Percentiles rank a stretch among this genome's conserved stretches.
These are phyloP conservation scores for Nicotiana noctiflora DNA, from an alignment of 257 asterid species.

Conservation along the genomic window DNA sequence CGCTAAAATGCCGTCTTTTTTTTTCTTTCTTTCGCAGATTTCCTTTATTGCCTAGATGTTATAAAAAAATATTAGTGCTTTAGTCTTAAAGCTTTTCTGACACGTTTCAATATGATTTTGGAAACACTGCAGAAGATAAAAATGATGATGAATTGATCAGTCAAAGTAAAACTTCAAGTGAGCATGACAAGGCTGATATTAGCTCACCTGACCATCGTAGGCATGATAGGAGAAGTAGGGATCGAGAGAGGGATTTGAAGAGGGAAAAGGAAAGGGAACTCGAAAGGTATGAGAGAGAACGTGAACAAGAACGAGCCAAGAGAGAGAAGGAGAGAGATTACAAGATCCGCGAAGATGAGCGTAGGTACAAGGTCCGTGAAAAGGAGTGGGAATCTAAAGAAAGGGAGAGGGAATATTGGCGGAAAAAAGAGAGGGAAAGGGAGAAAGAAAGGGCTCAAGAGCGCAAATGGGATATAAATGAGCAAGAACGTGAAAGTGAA, in stretches of 20 bases:
- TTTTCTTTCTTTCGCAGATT: background rate
- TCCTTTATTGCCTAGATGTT: background rate
- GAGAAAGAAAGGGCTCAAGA: too few species aligned
- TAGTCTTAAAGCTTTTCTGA: slow-evolving; percentile 3
- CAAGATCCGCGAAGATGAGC: too few species aligned
- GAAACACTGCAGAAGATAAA: slow-evolving; percentile 57
- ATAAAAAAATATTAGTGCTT: background rate
- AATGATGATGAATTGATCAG: slow-evolving; percentile 63
- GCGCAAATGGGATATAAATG: too few species aligned
- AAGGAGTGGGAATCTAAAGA: too few species aligned
- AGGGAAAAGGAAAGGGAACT: too few species aligned
- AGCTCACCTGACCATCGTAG: slow-evolving; percentile 83
- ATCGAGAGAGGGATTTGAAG: slow-evolving; percentile 25
- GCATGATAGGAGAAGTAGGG: slow-evolving; percentile 68
- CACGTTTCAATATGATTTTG: slow-evolving; percentile 19
- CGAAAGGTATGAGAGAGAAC: too few species aligned
- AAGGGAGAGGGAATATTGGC: too few species aligned
- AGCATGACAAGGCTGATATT: slow-evolving; percentile 58
- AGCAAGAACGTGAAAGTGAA: too few species aligned
- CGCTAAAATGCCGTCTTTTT: background rate
- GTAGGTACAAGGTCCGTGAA: too few species aligned
- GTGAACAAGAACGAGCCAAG: too few species aligned
- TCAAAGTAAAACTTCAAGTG: slow-evolving; percentile 58
- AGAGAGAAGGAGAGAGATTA: too few species aligned
- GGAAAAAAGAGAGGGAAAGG: too few species aligned